These are phyloP conservation scores for Aspergillus sp. DNA, from an alignment of 2,329 filamentous ascomycete species.

Conservation along the genomic window DNA sequence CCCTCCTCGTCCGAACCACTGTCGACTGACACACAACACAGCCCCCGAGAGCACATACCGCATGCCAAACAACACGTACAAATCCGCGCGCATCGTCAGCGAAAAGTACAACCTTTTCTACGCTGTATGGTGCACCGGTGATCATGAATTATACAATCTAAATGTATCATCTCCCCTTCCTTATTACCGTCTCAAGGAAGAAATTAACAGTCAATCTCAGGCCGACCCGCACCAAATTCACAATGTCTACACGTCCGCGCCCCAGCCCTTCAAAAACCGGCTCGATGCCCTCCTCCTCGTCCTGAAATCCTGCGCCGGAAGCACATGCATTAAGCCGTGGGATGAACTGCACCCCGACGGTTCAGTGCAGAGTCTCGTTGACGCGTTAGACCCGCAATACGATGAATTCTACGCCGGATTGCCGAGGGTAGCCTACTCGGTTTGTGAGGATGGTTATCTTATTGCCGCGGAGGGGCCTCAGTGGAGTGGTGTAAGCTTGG, in stretches of 20 bases:
- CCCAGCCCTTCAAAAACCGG: slow-evolving; percentile 24
- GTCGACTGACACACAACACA: neutral
- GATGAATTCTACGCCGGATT: slow-evolving; percentile 35
- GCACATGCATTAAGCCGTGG: slow-evolving; percentile 38
- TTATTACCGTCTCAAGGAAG: neutral
- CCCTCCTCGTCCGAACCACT: neutral
- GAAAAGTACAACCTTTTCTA: slow-evolving; percentile 41
- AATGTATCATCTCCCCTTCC: slow-evolving; percentile 22
- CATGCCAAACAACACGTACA: slow-evolving; percentile 41
- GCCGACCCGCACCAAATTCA: slow-evolving; percentile 38
- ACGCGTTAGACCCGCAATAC: slow-evolving; percentile 31
- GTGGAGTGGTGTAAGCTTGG: neutral
- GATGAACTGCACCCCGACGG: slow-evolving; percentile 32
- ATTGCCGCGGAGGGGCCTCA: slow-evolving; percentile 37
- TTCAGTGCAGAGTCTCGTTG: slow-evolving; percentile 28
- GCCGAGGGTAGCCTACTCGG: slow-evolving; percentile 32
- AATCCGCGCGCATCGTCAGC: slow-evolving; percentile 37
- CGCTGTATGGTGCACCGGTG: slow-evolving; percentile 42
- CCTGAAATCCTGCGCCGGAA: slow-evolving; percentile 39
- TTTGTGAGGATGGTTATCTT: slow-evolving; percentile 38
- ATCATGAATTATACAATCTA: slow-evolving; percentile 43
- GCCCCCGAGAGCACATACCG: neutral
- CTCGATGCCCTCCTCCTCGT: slow-evolving; percentile 40
- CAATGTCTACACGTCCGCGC: slow-evolving; percentile 27
- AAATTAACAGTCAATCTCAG: slow-evolving; percentile 15